A percentile compares a stretch with the other conserved stretches of the same genome.
Evolutionary conservation across 139 green algal species (phyloP).

Genomic region (Ostreobium quekettii): DNA sequence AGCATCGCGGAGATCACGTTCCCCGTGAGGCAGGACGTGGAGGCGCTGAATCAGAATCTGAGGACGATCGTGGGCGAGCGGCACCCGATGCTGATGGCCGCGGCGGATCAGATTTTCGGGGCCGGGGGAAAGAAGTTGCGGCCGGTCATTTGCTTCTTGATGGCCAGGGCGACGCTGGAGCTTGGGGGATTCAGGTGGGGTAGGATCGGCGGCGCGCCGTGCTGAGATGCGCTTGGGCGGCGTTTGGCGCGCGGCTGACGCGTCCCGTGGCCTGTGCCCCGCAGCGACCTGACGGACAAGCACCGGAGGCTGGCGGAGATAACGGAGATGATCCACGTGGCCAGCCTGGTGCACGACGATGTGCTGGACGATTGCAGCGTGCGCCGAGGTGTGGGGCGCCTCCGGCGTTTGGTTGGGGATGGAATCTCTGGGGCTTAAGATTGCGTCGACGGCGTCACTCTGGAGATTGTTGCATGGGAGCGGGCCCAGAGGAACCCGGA

Average conservation of each 20-base stretch:
- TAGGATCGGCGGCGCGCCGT: too few species aligned
- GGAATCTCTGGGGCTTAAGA: background rate
- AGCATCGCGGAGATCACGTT: slow-evolving; percentile 44
- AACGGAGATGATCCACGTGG: slow-evolving; percentile 99
- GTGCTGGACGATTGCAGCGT: slow-evolving; percentile 92
- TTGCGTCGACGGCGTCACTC: too few species aligned
- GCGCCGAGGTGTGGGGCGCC: slow-evolving; percentile 56
- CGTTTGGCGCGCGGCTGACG: too few species aligned
- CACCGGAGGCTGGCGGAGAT: slow-evolving; percentile 93
- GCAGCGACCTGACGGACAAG: slow-evolving; percentile 77
- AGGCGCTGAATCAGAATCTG: slow-evolving; percentile 72
- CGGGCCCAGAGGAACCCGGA: too few species aligned
- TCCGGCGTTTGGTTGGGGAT: background rate
- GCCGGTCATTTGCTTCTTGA: slow-evolving; percentile 83
- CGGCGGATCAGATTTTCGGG: slow-evolving; percentile 96
- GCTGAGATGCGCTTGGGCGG: too few species aligned
- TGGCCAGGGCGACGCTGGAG: slow-evolving; percentile 67
- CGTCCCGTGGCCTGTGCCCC: too few species aligned
- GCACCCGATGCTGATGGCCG: slow-evolving; percentile 88
- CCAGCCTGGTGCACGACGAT: slow-evolving; percentile 95
- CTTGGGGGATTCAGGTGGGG: slow-evolving; percentile 49
- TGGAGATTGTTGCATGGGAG: background rate
- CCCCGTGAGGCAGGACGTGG: slow-evolving; percentile 72
- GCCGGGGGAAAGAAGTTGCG: slow-evolving; percentile 91
- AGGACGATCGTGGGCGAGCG: slow-evolving; percentile 79